Percentiles rank a stretch among this genome's conserved stretches.
Conservation (phyloP, 495 filamentous ascomycete genomes). For the Darksidea phi region DNA sequence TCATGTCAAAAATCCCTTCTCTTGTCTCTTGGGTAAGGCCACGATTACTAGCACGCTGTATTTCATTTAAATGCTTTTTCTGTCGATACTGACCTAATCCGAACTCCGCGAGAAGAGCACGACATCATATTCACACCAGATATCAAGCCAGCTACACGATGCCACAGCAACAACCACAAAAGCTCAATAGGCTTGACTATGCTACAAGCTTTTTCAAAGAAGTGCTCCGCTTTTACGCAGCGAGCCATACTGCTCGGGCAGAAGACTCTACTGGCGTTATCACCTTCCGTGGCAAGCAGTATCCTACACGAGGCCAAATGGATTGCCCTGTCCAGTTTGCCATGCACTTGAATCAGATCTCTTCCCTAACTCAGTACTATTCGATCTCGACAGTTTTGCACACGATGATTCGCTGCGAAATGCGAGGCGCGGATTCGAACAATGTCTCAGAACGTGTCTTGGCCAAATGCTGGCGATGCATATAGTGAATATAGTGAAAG, state of each 20-base stretch:
- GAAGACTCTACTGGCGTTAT: constrained; percentile 3
- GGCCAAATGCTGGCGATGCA: constrained; percentile 31
- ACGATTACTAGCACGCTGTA: constrained; percentile 32
- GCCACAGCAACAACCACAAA: constrained; percentile 13
- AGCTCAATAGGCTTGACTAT: constrained; percentile 19
- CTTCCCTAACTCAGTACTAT: constrained; percentile 27
- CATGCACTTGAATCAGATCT: constrained; percentile 21
- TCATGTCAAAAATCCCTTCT: constrained; percentile 28
- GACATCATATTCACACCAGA: constrained; percentile 15
- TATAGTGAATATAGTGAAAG: constrained; percentile 23
- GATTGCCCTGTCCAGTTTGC: constrained; percentile 8
- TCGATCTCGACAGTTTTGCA: constrained; percentile 29
- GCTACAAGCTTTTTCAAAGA: constrained; percentile 28
- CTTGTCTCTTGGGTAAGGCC: constrained; percentile 11
- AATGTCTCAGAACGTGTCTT: constrained; percentile 20
- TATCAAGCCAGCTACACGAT: constrained; percentile 13
- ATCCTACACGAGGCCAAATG: constrained; percentile 15
- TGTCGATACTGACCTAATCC: constrained; percentile 12
- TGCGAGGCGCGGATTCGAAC: constrained; percentile 27
- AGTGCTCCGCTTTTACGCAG: constrained; percentile 20
- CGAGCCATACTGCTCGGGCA: constrained; percentile 16
- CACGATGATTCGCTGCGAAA: not conserved
- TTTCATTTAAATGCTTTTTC: constrained; percentile 31
- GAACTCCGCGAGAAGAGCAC: constrained; percentile 24
- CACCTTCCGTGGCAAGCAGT: constrained; percentile 15